Percentiles rank a stretch among this genome's conserved stretches.
These are phyloP conservation scores for Exophiala aquamarina DNA, from an alignment of 2,329 filamentous ascomycete species.

Conservation along the genomic window DNA sequence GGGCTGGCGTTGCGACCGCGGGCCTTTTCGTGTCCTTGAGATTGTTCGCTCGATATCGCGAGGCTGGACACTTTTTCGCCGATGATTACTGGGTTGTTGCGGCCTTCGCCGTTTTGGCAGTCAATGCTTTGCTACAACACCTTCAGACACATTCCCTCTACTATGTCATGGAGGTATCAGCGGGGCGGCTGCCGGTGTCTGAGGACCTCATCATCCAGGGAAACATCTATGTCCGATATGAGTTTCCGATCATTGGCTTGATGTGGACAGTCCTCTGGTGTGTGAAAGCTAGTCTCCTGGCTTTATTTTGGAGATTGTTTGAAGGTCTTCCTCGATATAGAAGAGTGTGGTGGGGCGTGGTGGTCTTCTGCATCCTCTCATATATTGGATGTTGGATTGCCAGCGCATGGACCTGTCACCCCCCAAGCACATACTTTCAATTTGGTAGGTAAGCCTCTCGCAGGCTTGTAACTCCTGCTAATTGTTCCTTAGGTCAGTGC, in stretches of 20 bases:
- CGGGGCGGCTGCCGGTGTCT: not conserved
- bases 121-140: constrained; percentile 6
- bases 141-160: constrained; percentile 2
- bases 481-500: not conserved
- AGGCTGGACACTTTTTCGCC: not conserved
- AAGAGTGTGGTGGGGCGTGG: constrained; percentile 38
- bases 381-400: constrained; percentile 8
- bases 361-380: constrained; percentile 34
- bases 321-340: constrained; percentile 34
- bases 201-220: not conserved
- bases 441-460: not conserved
- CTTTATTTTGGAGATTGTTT: constrained; percentile 40
- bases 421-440: constrained; percentile 7
- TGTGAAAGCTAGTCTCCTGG: constrained; percentile 41
- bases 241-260: constrained; percentile 15
- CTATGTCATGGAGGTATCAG: constrained; percentile 1
- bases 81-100: constrained; percentile 6
- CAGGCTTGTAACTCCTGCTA: too few relatives aligned
- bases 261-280: constrained; percentile 41
- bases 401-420: constrained; percentile 3
- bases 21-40: constrained; percentile 1
- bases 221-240: constrained; percentile 1
- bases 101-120: constrained; percentile 1
- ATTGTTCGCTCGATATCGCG: constrained; percentile 4
- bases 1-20: constrained; percentile 6